Conservation (phyloP, 805 yeast species). For the Candida nonsorbophila region DNA sequence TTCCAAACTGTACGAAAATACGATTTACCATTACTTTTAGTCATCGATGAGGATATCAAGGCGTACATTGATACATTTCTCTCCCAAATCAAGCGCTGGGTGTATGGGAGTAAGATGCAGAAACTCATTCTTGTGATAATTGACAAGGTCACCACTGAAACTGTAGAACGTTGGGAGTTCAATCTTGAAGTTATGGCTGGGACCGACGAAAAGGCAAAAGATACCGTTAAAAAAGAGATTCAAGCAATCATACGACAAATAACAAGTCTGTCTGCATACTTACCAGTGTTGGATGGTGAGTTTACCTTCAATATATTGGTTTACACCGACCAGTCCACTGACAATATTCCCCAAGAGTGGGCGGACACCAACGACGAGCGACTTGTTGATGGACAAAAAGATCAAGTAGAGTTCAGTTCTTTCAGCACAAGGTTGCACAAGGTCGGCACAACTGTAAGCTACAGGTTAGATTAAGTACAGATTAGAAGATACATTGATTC, state of each 20-base stretch:
- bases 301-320: constrained; percentile 84
- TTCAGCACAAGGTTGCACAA: constrained; percentile 65
- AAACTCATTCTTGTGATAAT: constrained; percentile 70
- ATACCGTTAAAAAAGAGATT: constrained; percentile 66
- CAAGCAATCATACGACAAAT: constrained; percentile 84
- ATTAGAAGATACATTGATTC: background rate
- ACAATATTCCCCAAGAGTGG: constrained; percentile 78
- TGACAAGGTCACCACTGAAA: constrained; percentile 59
- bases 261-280: constrained; percentile 79
- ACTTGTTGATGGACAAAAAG: constrained; percentile 47
- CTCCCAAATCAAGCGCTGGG: constrained; percentile 67
- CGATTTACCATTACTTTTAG: constrained; percentile 67
- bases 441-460: constrained; percentile 69
- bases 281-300: constrained; percentile 62
- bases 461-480: constrained; percentile 27
- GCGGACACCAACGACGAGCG: constrained; percentile 62
- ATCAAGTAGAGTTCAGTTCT: constrained; percentile 62
- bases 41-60: constrained; percentile 72
- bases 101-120: constrained; percentile 61
- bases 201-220: constrained; percentile 25
- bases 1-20: constrained; percentile 74
- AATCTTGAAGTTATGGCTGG: constrained; percentile 42
- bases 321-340: constrained; percentile 58
- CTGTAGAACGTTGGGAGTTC: constrained; percentile 86
- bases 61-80: constrained; percentile 62